Percentiles rank a stretch among this genome's conserved stretches.
These are phyloP conservation scores for Pulveroboletus sp. DNA, from an alignment of 768 basidiomycete genomes.

Conservation along the genomic window DNA sequence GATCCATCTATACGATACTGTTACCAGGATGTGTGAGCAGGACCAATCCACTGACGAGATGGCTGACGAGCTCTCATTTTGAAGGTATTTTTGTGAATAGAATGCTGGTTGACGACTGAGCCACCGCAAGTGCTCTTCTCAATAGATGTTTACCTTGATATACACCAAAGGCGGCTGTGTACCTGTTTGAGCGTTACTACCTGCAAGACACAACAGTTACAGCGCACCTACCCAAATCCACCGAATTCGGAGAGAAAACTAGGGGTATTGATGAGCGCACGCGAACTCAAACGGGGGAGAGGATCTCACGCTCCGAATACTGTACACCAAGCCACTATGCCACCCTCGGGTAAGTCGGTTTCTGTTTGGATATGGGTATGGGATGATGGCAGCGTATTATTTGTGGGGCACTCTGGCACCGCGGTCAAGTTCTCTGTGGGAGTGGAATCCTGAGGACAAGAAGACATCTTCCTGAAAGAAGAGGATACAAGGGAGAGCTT, in stretches of 20 bases:
- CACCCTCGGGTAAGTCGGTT: slow-evolving; percentile 12
- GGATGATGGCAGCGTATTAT: neutral
- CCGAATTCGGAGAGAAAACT: slow-evolving; percentile 28
- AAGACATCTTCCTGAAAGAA: slow-evolving; percentile 1
- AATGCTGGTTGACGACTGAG: slow-evolving; percentile 12
- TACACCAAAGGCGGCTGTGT: slow-evolving; percentile 25
- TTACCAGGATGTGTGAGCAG: neutral
- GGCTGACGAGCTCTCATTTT: slow-evolving; percentile 20
- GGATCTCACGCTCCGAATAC: slow-evolving; percentile 23
- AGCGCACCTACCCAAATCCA: slow-evolving; percentile 20
- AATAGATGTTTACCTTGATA: slow-evolving; percentile 20
- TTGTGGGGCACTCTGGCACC: neutral
- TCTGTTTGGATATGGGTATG: neutral
- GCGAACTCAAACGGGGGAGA: neutral
- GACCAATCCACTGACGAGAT: slow-evolving; percentile 17
- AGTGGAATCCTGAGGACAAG: neutral
- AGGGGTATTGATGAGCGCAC: neutral
- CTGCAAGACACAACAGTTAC: neutral
- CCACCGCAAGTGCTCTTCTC: neutral
- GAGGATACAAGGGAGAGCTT: neutral
- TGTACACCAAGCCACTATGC: slow-evolving; percentile 24
- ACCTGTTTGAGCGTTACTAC: slow-evolving; percentile 6
- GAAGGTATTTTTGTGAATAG: slow-evolving; percentile 19
- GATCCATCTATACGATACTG: slow-evolving; percentile 20
- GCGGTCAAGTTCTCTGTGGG: neutral